These are phyloP conservation scores for Wickerhamomyces hampshirensis DNA, from an alignment of 805 yeast species.

Conservation along the genomic window DNA sequence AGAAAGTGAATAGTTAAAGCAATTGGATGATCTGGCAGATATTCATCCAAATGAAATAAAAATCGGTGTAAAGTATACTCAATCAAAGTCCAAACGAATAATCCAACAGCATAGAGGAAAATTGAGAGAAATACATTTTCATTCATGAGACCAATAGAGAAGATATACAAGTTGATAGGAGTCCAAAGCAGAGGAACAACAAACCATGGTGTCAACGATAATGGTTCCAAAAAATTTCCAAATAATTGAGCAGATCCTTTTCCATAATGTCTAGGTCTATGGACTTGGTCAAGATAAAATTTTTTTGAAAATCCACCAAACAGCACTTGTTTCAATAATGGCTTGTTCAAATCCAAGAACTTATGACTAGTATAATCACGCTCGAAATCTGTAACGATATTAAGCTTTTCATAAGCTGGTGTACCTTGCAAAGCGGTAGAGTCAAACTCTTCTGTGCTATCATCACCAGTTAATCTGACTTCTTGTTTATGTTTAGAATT, in stretches of 20 bases:
- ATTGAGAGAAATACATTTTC: slow-evolving; percentile 41
- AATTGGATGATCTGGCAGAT: slow-evolving; percentile 73
- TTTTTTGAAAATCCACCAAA: slow-evolving; percentile 75
- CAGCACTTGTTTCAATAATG: slow-evolving; percentile 77
- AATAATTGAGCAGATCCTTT: slow-evolving; percentile 94
- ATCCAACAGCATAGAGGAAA: slow-evolving; percentile 69
- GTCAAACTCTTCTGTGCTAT: slow-evolving; percentile 31
- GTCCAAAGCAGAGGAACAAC: slow-evolving; percentile 85
- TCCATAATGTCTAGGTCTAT: slow-evolving; percentile 97
- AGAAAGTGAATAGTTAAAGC: slow-evolving; percentile 83
- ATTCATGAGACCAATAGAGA: slow-evolving; percentile 53
- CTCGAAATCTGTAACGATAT: slow-evolving; percentile 71
- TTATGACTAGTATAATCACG: slow-evolving; percentile 72
- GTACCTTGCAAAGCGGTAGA: slow-evolving; percentile 56
- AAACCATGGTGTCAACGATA: slow-evolving; percentile 92
- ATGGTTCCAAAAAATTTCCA: slow-evolving; percentile 91
- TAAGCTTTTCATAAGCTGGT: slow-evolving; percentile 69
- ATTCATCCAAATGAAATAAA: slow-evolving; percentile 85
- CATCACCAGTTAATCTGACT: slow-evolving; percentile 41
- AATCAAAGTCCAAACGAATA: slow-evolving; percentile 87
- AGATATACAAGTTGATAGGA: slow-evolving; percentile 66
- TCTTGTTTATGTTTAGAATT: slow-evolving; percentile 58
- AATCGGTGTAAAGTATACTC: slow-evolving; percentile 89
- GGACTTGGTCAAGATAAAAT: slow-evolving; percentile 92
- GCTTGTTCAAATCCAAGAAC: slow-evolving; percentile 80